These are phyloP conservation scores for Plenodomus tracheiphilus DNA, from an alignment of 2,329 filamentous ascomycete genomes.

Conservation along the genomic window DNA sequence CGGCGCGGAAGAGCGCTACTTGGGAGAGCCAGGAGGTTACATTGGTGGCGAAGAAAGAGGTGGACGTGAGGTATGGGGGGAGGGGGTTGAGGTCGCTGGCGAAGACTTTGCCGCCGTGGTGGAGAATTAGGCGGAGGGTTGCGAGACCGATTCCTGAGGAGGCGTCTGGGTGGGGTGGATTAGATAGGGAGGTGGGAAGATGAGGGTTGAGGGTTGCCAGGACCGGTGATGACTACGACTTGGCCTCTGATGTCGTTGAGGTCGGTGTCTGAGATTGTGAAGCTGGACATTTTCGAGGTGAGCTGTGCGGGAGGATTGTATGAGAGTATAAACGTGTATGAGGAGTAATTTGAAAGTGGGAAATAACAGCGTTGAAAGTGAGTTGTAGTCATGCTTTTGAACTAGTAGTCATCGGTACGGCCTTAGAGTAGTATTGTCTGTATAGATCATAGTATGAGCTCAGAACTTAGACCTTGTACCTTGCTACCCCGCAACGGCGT, in stretches of 20 bases:
- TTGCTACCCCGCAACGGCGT: background rate
- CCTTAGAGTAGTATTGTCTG: background rate
- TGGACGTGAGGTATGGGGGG: conserved; percentile 25
- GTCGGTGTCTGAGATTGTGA: conserved; percentile 52
- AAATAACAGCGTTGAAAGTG: background rate
- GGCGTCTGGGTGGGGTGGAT: conserved; percentile 47
- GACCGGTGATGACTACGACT: conserved; percentile 59
- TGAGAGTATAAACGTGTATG: background rate
- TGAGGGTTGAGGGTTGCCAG: background rate
- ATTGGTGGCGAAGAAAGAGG: conserved; percentile 32
- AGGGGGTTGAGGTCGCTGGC: conserved; percentile 57
- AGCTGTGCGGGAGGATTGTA: too few species aligned
- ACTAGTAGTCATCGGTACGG: background rate
- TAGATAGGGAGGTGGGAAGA: background rate
- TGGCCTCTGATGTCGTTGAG: conserved; percentile 52
- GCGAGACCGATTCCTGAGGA: conserved; percentile 65
- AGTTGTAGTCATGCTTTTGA: background rate
- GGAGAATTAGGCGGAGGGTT: conserved; percentile 57
- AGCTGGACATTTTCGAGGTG: conserved; percentile 35
- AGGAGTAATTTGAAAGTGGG: background rate
- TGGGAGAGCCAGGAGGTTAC: conserved; percentile 55
- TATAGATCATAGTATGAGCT: background rate
- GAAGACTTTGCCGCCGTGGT: conserved; percentile 59
- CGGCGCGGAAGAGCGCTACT: conserved; percentile 55
- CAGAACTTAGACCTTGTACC: background rate